These are phyloP conservation scores for Diplocarpon mali DNA, from an alignment of 2,329 filamentous ascomycete genomes.

Conservation along the genomic window DNA sequence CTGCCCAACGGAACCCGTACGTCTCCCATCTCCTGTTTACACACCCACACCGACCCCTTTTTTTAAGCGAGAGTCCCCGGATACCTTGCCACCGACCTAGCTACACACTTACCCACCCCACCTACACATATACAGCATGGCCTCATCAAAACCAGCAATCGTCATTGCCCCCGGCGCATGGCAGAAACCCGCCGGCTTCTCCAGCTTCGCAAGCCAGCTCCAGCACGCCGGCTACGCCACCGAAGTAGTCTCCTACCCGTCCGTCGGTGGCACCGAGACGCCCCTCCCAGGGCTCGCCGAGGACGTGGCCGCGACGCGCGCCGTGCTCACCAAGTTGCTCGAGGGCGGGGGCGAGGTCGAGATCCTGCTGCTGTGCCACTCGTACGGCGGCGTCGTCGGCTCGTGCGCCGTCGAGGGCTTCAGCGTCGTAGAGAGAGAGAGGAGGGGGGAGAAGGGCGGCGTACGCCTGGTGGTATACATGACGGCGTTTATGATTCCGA, in stretches of 20 bases:
- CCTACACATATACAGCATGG: neutral
- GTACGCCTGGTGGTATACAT: constrained; percentile 13
- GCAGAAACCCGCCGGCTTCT: constrained; percentile 7
- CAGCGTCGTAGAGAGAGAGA: neutral
- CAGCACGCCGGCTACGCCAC: constrained; percentile 4
- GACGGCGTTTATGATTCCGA: constrained; percentile 12
- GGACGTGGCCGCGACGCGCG: constrained; percentile 22
- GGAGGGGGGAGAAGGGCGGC: constrained; percentile 11
- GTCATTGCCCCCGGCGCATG: constrained; percentile 14
- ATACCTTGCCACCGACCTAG: too few relatives aligned
- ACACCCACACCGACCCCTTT: too few relatives aligned
- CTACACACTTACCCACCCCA: neutral
- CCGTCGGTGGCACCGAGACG: constrained; percentile 8
- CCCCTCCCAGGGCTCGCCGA: constrained; percentile 11
- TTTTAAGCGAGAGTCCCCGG: too few relatives aligned
- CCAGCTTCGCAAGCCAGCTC: constrained; percentile 6
- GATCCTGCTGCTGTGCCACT: constrained; percentile 30
- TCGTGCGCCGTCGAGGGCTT: constrained; percentile 11
- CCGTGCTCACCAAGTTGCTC: constrained; percentile 24
- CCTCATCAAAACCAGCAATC: constrained; percentile 9
- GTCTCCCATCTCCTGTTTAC: too few relatives aligned
- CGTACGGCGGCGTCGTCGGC: constrained; percentile 30
- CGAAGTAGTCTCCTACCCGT: constrained; percentile 9
- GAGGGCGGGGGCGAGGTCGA: constrained; percentile 26
- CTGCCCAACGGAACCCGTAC: too few relatives aligned